Conservation (phyloP, 2,329 filamentous ascomycete genomes). For the Septoria linicola region DNA sequence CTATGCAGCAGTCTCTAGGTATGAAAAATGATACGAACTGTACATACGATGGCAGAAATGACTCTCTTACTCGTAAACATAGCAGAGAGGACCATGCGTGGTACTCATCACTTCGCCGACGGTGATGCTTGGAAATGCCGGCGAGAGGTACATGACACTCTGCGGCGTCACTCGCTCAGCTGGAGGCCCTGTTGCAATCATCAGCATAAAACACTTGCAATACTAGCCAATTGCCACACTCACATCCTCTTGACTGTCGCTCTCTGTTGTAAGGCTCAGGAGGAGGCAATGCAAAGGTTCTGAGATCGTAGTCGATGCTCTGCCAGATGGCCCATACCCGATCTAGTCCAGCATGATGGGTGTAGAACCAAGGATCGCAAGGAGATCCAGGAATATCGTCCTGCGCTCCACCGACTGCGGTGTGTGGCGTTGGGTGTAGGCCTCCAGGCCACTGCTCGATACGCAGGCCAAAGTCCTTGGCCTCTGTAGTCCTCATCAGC, state of each 20-base stretch:
- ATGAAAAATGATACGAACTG: no score
- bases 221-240: not conserved
- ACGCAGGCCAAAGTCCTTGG: constrained; percentile 9
- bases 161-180: no score
- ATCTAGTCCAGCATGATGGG: constrained; percentile 6
- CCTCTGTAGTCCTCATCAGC: constrained; percentile 3
- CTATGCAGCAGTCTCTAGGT: no score
- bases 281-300: not conserved
- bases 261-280: constrained; percentile 4
- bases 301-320: constrained; percentile 35
- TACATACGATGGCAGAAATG: no score
- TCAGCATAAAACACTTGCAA: no score
- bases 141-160: no score
- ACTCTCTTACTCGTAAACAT: no score
- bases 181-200: no score
- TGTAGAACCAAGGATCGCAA: constrained; percentile 41
- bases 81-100: no score
- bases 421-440: constrained; percentile 15
- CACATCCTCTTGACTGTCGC: constrained; percentile 2
- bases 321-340: constrained; percentile 5
- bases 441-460: constrained; percentile 17
- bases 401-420: constrained; percentile 43
- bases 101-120: not conserved
- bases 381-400: constrained; percentile 48
- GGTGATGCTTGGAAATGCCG: not conserved